These are phyloP conservation scores for Lachancea waltii DNA, from an alignment of 805 yeast genomes.

Conservation along the genomic window DNA sequence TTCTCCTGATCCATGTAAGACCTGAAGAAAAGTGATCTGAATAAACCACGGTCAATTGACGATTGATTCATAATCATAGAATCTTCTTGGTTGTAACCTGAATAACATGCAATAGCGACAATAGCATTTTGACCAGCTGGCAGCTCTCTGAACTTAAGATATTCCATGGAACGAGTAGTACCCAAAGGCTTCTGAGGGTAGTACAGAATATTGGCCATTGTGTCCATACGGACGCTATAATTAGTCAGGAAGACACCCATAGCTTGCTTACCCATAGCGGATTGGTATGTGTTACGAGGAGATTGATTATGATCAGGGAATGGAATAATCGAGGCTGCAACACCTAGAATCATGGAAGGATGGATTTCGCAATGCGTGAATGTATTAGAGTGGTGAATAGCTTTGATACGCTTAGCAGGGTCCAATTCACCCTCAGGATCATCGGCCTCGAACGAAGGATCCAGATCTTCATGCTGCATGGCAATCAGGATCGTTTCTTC, in stretches of 20 bases:
- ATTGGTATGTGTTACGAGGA: constrained; percentile 98
- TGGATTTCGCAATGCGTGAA: constrained; percentile 99
- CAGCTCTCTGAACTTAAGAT: constrained; percentile 90
- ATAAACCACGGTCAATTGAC: constrained; percentile 92
- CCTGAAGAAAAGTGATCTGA: constrained; percentile 91
- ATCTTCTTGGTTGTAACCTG: constrained; percentile 99
- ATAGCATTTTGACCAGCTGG: constrained; percentile 99
- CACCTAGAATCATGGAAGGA: constrained; percentile 97
- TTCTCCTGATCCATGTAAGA: constrained; percentile 98
- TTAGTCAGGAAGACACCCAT: constrained; percentile 98
- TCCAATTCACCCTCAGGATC: constrained; percentile 39
- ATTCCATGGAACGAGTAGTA: constrained; percentile 97
- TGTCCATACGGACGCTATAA: constrained; percentile 96
- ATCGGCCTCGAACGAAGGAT: constrained; percentile 42
- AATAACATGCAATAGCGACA: constrained; percentile 96
- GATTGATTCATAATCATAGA: constrained; percentile 99
- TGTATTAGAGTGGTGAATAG: constrained; percentile 63
- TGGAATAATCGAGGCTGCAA: constrained; percentile 97
- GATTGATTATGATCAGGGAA: constrained; percentile 99
- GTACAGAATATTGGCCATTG: constrained; percentile 96
- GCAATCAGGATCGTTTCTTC: constrained; percentile 98
- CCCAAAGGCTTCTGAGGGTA: constrained; percentile 98
- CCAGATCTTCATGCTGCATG: constrained; percentile 96
- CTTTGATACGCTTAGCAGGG: constrained; percentile 76
- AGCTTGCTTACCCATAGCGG: constrained; percentile 99